A percentile compares a stretch with the other conserved stretches of the same genome.
Conservation (phyloP, 108 stramenopile genomes). For the Nannochloropsis gaditana region DNA sequence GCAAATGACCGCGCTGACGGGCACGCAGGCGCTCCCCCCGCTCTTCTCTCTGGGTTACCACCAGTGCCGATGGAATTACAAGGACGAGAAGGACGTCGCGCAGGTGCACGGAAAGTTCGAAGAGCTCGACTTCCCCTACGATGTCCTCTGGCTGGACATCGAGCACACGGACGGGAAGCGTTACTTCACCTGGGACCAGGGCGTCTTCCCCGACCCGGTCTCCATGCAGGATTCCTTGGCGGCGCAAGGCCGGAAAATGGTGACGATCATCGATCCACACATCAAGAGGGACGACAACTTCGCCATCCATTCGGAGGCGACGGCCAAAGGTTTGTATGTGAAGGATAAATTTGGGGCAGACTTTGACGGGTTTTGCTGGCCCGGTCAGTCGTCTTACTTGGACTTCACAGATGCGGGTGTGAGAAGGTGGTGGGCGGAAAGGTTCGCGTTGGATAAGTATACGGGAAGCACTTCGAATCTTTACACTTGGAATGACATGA, state of each 20-base stretch:
- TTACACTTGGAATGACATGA: constrained; percentile 99
- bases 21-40: constrained; percentile 75
- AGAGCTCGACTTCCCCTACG: constrained; percentile 94
- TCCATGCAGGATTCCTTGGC: constrained; percentile 84
- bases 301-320: constrained; percentile 90
- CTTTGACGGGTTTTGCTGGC: constrained; percentile 99
- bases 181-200: constrained; percentile 97
- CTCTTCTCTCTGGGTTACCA: constrained; percentile 97
- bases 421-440: constrained; percentile 92
- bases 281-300: constrained; percentile 90
- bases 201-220: constrained; percentile 80
- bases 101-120: constrained; percentile 86
- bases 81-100: constrained; percentile 89
- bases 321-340: constrained; percentile 79
- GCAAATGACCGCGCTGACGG: constrained; percentile 73
- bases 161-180: constrained; percentile 99
- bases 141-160: constrained; percentile 99
- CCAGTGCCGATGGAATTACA: constrained; percentile 99
- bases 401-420: constrained; percentile 91
- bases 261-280: constrained; percentile 99
- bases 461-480: constrained; percentile 76
- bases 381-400: constrained; percentile 93
- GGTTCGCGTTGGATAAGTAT: constrained; percentile 84
- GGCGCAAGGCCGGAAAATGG: constrained; percentile 86
- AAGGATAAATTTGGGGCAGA: constrained; percentile 86